Percentiles rank a stretch among this genome's conserved stretches.
Evolutionary conservation across 164 flowering plant genomes (phyloP).

Genomic region (Sedum album): DNA sequence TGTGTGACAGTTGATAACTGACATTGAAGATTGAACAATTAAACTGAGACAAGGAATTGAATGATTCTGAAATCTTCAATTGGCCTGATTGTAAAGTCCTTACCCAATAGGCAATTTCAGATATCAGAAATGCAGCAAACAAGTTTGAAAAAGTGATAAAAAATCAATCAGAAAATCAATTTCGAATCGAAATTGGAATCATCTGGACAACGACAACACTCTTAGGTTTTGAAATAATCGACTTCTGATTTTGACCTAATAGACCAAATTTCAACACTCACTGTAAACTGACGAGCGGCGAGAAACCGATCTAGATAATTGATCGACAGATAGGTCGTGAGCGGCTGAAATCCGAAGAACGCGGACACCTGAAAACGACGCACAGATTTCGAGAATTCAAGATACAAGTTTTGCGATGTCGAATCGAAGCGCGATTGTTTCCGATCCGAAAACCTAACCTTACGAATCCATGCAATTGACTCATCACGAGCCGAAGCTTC

Average conservation of each 20-base stretch:
- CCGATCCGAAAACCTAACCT: slow-evolving; percentile 21
- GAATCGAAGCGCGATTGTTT: neutral
- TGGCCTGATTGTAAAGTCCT: neutral
- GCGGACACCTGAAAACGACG: slow-evolving; percentile 38
- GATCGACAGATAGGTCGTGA: slow-evolving; percentile 49
- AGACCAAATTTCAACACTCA: slow-evolving; percentile 5
- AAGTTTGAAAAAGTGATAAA: neutral
- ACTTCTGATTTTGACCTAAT: neutral
- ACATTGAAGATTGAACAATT: neutral
- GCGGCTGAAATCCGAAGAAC: slow-evolving; percentile 38
- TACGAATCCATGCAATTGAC: slow-evolving; percentile 56
- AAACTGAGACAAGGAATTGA: slow-evolving; percentile 1
- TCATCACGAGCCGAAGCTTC: slow-evolving; percentile 47
- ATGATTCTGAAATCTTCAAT: slow-evolving; percentile 1
- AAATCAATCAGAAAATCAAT: neutral
- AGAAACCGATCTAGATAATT: slow-evolving; percentile 70
- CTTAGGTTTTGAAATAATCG: neutral
- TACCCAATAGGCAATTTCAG: neutral
- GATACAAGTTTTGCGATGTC: slow-evolving; percentile 2
- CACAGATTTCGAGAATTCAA: neutral
- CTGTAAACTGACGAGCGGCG: slow-evolving; percentile 36
- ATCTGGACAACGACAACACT: slow-evolving; percentile 1
- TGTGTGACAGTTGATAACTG: neutral
- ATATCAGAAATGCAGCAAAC: neutral
- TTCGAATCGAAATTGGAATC: neutral